Base-by-base conservation (phyloP, 495 filamentous ascomycete genomes). In the Xylaria castorea region DNA sequence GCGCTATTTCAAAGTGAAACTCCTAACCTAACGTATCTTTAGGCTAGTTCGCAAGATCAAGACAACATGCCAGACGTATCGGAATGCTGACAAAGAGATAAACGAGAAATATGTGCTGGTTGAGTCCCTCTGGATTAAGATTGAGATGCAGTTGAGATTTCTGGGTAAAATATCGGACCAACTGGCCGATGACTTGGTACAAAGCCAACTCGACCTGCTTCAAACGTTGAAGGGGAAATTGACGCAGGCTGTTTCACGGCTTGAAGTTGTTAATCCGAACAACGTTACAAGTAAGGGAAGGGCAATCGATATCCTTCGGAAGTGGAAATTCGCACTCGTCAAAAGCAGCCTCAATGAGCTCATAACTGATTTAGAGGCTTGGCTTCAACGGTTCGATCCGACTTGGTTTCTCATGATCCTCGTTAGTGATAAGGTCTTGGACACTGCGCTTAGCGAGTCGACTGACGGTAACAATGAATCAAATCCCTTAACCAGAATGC, bases 381-480 rank as follows among this genome's bases (percentile, higher is more conserved):
- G 84, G 84, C 81, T 83, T 66, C 61, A 61, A 0, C 77, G 72
- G 27, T 77, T 78, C 30, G 77, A 84, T 46, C 81, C 78, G 11
- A 67, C 77, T 5, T 86, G 84, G 82, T 83, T 81, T 40, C 74
- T 86, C 20, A 74, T 86, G 57, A 76, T 80, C 40, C 74, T 73
- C 34, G 80, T 82, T 27, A 71, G 73, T 9, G 77, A 73, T 38
- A 66, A 66, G n/a, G 46, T 66, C 14, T 25, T 66, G 11, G 64
- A 66, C 64, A 20, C 40, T 32, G 32, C 44, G 32, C 46, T 66
- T 9, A 32, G 18, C 64, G 64, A 66, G 46, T 66, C 64, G 46
- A 25, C 32, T 12, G 32, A 2, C 16, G 20, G 44, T 1, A 53
- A 38, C 1, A 32, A 36, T 18, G 30, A 34, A n/a, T 66, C 64